Evolutionary conservation across 1,284 basidiomycete species (phyloP).

Genomic region (Sanghuangporus weigelae): DNA sequence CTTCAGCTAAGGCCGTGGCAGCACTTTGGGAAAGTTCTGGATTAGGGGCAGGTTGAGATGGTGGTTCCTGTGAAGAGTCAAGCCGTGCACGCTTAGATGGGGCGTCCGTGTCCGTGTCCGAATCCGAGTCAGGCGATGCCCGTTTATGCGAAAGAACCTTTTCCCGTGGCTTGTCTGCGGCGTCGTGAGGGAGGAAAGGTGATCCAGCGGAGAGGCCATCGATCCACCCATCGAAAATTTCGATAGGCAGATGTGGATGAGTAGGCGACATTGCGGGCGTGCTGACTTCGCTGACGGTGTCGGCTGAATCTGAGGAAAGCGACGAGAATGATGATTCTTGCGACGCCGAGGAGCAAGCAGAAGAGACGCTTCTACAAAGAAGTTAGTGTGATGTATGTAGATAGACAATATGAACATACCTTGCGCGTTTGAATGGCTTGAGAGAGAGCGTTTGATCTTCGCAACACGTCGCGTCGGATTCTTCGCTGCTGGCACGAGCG

Average conservation of each 20-base stretch:
- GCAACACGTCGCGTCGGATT: background rate
- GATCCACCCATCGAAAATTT: background rate
- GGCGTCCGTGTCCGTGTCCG: constrained; percentile 8
- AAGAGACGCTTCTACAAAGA: background rate
- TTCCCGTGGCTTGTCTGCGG: background rate
- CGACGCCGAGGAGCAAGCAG: background rate
- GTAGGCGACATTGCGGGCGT: background rate
- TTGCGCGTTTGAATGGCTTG: background rate
- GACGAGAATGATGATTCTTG: background rate
- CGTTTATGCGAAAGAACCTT: constrained; percentile 26
- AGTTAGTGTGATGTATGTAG: background rate
- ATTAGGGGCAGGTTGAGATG: background rate
- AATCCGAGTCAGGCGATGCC: constrained; percentile 28
- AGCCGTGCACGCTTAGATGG: background rate
- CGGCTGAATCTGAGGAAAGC: background rate
- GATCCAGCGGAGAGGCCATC: background rate
- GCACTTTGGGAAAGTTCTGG: background rate
- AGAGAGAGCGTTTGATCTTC: background rate
- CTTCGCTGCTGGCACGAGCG: background rate
- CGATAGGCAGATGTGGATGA: background rate
- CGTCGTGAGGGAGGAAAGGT: background rate
- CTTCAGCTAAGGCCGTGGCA: background rate
- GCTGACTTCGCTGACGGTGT: background rate
- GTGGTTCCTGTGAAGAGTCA: background rate
- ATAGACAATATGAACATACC: background rate